Percentiles rank a stretch among this genome's conserved stretches.
Conservation (phyloP, 306 rosid species). For the Dalbergia oliveri region DNA sequence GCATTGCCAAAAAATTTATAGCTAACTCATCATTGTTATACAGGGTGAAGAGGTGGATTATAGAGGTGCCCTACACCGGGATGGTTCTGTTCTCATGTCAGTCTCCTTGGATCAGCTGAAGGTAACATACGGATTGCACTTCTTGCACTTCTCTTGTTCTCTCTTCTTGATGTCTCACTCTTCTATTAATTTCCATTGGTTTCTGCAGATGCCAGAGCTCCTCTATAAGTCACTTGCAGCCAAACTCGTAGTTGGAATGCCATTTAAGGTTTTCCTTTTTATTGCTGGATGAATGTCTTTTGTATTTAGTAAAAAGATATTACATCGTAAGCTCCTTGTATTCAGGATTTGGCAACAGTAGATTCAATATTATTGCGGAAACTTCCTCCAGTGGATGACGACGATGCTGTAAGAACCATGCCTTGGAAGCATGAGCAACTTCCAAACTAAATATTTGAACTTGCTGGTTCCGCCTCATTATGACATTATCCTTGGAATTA, state of each 20-base stretch:
- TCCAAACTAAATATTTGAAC: background rate
- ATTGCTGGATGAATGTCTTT: slow-evolving; percentile 42
- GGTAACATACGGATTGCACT: slow-evolving; percentile 56
- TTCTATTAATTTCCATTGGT: slow-evolving; percentile 19
- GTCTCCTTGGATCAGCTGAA: slow-evolving; percentile 86
- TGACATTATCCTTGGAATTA: background rate
- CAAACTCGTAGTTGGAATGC: slow-evolving; percentile 93
- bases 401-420: slow-evolving; percentile 73
- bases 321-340: slow-evolving; percentile 41
- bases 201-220: slow-evolving; percentile 77
- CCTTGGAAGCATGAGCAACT: slow-evolving; percentile 12
- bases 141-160: slow-evolving; percentile 32
- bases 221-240: slow-evolving; percentile 93
- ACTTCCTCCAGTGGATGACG: slow-evolving; percentile 81
- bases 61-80: slow-evolving; percentile 94
- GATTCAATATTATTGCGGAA: slow-evolving; percentile 91
- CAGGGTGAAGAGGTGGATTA: slow-evolving; percentile 99
- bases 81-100: slow-evolving; percentile 97
- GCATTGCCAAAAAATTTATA: background rate
- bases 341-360: slow-evolving; percentile 96
- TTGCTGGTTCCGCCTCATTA: slow-evolving; percentile 23
- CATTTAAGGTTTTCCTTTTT: slow-evolving; percentile 77
- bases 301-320: slow-evolving; percentile 39
- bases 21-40: slow-evolving; percentile 33
- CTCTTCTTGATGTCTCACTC: slow-evolving; percentile 9